Conservation (phyloP, 768 basidiomycete genomes). For the Auricularia sp. region DNA sequence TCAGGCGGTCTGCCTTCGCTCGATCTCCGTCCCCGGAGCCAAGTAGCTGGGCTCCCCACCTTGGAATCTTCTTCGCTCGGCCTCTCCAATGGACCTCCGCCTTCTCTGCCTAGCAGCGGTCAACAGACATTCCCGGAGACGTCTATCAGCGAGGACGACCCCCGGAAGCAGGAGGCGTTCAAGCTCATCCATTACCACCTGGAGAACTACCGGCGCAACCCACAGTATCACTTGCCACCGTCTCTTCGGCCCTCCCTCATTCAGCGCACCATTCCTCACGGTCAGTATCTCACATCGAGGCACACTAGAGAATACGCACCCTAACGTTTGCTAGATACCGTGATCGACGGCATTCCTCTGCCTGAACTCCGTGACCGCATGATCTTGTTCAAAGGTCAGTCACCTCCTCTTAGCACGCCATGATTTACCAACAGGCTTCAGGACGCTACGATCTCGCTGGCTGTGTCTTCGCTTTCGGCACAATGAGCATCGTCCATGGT, state of each 20-base stretch:
- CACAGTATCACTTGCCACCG: constrained; percentile 76
- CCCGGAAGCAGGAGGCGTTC: constrained; percentile 67
- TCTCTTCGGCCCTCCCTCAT: constrained; percentile 82
- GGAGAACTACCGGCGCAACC: constrained; percentile 80
- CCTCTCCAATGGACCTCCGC: not conserved
- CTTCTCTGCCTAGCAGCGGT: not conserved
- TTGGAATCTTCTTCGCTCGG: not conserved
- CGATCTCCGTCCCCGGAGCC: not conserved
- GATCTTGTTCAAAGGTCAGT: constrained; percentile 73
- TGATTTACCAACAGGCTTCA: constrained; percentile 16
- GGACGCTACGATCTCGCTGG: constrained; percentile 74
- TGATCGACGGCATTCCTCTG: constrained; percentile 84
- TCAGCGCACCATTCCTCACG: constrained; percentile 82
- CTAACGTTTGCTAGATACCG: constrained; percentile 46
- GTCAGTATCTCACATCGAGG: constrained; percentile 26
- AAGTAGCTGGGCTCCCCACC: not conserved
- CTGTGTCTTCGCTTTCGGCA: constrained; percentile 63
- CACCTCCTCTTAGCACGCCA: not conserved
- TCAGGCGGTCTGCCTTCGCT: not conserved
- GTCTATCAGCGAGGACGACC: constrained; percentile 41
- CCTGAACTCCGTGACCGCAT: constrained; percentile 85
- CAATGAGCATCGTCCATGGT: constrained; percentile 66
- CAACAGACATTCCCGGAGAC: not conserved
- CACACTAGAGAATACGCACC: not conserved
- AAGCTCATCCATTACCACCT: constrained; percentile 82